These are phyloP conservation scores for Zasmidium citrigriseum DNA, from an alignment of 2,329 filamentous ascomycete genomes.

Conservation along the genomic window DNA sequence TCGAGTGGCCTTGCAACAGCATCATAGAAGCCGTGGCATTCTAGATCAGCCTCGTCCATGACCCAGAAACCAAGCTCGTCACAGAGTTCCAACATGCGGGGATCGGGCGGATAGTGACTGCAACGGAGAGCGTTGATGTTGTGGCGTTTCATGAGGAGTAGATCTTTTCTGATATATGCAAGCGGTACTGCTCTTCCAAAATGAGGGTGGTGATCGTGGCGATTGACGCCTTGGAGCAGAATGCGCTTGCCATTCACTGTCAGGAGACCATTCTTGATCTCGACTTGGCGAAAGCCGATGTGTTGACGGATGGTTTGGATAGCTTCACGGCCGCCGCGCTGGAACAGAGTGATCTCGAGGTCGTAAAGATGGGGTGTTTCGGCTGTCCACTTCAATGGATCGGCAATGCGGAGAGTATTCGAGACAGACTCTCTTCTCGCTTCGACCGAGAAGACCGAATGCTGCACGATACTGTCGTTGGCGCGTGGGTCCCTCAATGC, in stretches of 20 bases:
- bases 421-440: constrained; percentile 29
- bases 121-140: constrained; percentile 71
- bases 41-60: constrained; percentile 57
- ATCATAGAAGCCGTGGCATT: constrained; percentile 49
- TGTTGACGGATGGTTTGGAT: constrained; percentile 52
- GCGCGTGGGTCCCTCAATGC: constrained; percentile 33
- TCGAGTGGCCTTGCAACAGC: constrained; percentile 23
- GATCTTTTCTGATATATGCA: constrained; percentile 62
- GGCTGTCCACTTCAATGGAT: constrained; percentile 67
- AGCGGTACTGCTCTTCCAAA: constrained; percentile 64
- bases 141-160: constrained; percentile 68
- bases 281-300: constrained; percentile 65
- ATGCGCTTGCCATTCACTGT: constrained; percentile 64
- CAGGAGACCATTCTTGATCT: constrained; percentile 62
- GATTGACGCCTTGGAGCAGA: constrained; percentile 65
- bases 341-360: constrained; percentile 48
- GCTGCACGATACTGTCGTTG: constrained; percentile 34
- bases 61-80: constrained; percentile 69
- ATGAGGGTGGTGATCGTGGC: constrained; percentile 69
- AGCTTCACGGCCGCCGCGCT: background rate
- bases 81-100: constrained; percentile 59
- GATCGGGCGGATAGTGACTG: constrained; percentile 68
- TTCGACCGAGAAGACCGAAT: background rate
- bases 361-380: constrained; percentile 65
- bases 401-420: constrained; percentile 45